phyloP scores from a whole-genome alignment of 2,329 filamentous ascomycete genomes.

The Aspergillus aculeatinus region DNA sequence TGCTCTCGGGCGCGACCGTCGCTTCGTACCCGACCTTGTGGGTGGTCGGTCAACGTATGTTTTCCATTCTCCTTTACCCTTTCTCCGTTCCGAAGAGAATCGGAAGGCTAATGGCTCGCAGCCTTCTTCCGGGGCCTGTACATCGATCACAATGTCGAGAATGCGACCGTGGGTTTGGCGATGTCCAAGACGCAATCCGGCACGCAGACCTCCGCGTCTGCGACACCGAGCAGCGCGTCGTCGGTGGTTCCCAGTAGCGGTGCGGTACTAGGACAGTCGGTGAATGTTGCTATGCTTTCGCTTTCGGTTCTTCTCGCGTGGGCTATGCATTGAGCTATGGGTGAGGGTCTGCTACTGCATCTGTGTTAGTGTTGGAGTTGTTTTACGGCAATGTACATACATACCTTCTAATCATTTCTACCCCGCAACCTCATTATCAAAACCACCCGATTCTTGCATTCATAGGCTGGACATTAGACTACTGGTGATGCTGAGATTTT shows the following conservation, averaged over 20 bases:
- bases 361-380: neutral
- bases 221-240: neutral
- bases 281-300: neutral
- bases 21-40: too few species aligned
- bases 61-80: too few species aligned
- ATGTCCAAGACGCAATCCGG: neutral
- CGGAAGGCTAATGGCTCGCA: neutral
- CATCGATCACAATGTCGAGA: slow-evolving; percentile 4
- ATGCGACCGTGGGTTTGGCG: slow-evolving; percentile 1
- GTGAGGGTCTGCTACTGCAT: neutral
- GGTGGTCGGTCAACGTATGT: too few species aligned
- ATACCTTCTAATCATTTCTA: too few species aligned
- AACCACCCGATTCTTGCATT: too few species aligned
- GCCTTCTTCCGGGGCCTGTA: slow-evolving; percentile 6
- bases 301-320: neutral
- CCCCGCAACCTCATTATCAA: too few species aligned
- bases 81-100: too few species aligned
- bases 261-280: neutral
- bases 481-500: too few species aligned
- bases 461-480: too few species aligned
- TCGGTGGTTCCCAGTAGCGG: neutral
- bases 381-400: too few species aligned
- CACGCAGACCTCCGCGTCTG: neutral
- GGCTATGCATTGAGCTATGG: neutral
- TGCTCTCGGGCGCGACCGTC: too few species aligned